Evolutionary conservation across 1,284 basidiomycete genomes (phyloP).

Genomic region (Puccinia coronata): DNA sequence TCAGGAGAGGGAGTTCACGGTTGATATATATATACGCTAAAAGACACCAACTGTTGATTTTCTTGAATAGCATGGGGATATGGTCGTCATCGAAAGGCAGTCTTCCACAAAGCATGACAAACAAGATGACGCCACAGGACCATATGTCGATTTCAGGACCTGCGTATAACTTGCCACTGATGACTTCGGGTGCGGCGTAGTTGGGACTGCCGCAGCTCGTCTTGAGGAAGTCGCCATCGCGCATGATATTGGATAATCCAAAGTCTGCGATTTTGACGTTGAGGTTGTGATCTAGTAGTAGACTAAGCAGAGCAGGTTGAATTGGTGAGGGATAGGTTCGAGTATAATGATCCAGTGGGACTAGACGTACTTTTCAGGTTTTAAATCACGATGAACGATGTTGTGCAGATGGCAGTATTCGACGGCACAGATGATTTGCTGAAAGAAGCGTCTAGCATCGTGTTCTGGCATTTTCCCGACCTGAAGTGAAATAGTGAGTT

Average conservation of each 20-base stretch:
- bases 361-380: slow-evolving; percentile 75
- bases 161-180: slow-evolving; percentile 85
- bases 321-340: not conserved
- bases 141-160: slow-evolving; percentile 97
- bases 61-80: slow-evolving; percentile 83
- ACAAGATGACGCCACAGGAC: slow-evolving; percentile 92
- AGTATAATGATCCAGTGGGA: not conserved
- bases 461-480: slow-evolving; percentile 73
- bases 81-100: slow-evolving; percentile 94
- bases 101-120: slow-evolving; percentile 88
- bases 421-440: slow-evolving; percentile 92
- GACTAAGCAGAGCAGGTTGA: slow-evolving; percentile 54
- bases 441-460: slow-evolving; percentile 85
- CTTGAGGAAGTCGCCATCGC: slow-evolving; percentile 88
- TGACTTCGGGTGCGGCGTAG: slow-evolving; percentile 94
- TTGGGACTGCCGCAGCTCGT: slow-evolving; percentile 95
- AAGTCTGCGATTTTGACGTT: slow-evolving; percentile 93
- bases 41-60: slow-evolving; percentile 84
- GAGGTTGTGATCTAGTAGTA: slow-evolving; percentile 63
- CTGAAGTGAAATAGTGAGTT: not conserved
- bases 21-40: too few species aligned
- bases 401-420: slow-evolving; percentile 91
- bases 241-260: slow-evolving; percentile 88
- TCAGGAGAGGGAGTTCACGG: not conserved
- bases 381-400: slow-evolving; percentile 92